These are phyloP conservation scores for Apostasia ramifera DNA, from an alignment of 106 monocot genomes.

Conservation along the genomic window DNA sequence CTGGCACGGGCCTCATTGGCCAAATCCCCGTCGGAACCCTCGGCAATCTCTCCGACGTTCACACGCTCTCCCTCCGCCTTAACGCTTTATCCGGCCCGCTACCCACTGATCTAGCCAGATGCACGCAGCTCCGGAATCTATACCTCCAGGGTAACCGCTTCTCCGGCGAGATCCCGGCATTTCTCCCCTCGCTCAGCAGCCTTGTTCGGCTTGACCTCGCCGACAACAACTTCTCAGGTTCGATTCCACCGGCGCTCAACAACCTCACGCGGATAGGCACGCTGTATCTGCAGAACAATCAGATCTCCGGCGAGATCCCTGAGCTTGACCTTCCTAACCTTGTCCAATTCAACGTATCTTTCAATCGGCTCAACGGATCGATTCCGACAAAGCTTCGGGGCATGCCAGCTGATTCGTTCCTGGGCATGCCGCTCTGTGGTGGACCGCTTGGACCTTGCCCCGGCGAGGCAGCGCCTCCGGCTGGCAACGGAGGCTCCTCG, in stretches of 20 bases:
- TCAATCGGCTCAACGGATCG: conserved; percentile 72
- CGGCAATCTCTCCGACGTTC: conserved; percentile 59
- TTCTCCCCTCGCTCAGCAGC: conserved; percentile 18
- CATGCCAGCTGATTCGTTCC: conserved; percentile 25
- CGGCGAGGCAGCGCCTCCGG: conserved; percentile 21
- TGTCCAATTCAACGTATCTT: conserved; percentile 70
- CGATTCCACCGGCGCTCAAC: conserved; percentile 34
- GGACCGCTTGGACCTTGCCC: conserved; percentile 46
- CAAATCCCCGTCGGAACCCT: conserved; percentile 44
- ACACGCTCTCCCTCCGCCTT: conserved; percentile 62
- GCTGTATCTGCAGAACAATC: conserved; percentile 53
- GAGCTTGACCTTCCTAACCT: conserved; percentile 36
- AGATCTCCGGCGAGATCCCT: conserved; percentile 52
- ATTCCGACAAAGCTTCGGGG: conserved; percentile 44
- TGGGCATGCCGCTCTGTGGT: conserved; percentile 56
- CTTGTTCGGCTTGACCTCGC: conserved; percentile 62
- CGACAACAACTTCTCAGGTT: conserved; percentile 53
- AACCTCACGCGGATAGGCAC: conserved; percentile 44
- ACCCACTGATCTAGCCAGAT: conserved; percentile 44
- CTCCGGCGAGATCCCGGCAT: conserved; percentile 48
- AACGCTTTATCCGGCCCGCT: conserved; percentile 60
- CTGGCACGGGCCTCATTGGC: conserved; percentile 57
- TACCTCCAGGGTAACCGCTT: conserved; percentile 61
- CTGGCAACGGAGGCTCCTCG: conserved; percentile 19
- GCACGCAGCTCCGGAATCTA: conserved; percentile 39